Conservation (phyloP, 2,329 filamentous ascomycete species). For the Aspergillus udagawae region DNA sequence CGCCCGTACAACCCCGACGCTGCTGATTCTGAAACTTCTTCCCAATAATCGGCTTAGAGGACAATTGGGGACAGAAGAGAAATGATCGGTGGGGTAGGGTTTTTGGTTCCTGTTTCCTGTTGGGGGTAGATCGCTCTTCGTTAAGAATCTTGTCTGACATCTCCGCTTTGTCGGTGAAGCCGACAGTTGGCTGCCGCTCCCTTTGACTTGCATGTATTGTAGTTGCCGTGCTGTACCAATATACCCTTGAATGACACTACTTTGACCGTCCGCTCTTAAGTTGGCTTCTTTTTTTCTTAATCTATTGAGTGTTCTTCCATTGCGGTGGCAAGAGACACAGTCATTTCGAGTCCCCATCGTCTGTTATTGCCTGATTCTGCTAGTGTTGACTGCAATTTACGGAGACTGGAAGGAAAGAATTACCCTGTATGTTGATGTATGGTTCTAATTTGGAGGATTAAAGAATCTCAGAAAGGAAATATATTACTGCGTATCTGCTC, state of each 20-base stretch:
- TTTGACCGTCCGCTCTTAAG: background rate
- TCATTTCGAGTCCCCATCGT: background rate
- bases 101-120: background rate
- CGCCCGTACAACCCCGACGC: constrained; percentile 18
- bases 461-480: background rate
- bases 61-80: background rate
- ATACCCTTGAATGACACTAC: constrained; percentile 27
- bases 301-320: background rate
- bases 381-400: background rate
- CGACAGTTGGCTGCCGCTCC: background rate
- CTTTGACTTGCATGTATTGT: constrained; percentile 16
- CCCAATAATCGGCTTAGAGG: constrained; percentile 7
- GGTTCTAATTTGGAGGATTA: background rate
- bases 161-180: background rate
- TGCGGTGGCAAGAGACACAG: background rate
- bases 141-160: background rate
- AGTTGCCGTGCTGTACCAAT: constrained; percentile 18
- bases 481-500: background rate
- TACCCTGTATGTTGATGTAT: background rate
- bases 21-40: constrained; percentile 7
- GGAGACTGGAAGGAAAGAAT: background rate
- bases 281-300: background rate
- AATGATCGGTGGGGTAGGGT: background rate
- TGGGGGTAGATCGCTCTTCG: background rate
- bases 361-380: background rate